A percentile compares a stretch with the other conserved stretches of the same genome.
Conservation (phyloP, 2,329 filamentous ascomycete genomes). For the Penicillium sp. region DNA sequence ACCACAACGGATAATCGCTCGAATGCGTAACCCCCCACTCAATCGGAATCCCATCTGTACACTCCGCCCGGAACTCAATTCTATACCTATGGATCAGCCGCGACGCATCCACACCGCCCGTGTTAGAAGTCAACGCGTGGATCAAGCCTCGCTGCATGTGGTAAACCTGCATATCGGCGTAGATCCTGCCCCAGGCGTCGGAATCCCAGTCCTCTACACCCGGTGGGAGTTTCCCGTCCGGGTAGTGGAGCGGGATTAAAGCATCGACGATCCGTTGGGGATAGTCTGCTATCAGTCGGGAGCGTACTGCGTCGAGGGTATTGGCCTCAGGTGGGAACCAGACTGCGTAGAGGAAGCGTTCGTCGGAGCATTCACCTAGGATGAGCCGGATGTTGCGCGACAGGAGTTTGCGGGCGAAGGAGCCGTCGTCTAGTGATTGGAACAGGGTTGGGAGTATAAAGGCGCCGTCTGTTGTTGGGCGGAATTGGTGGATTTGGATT, state of each 20-base stretch:
- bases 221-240: slow-evolving; percentile 37
- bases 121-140: slow-evolving; percentile 39
- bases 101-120: slow-evolving; percentile 40
- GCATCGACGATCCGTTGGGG: slow-evolving; percentile 44
- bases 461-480: slow-evolving; percentile 50
- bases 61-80: slow-evolving; percentile 54
- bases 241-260: slow-evolving; percentile 48
- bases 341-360: slow-evolving; percentile 52
- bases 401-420: slow-evolving; percentile 47
- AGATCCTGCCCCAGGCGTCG: slow-evolving; percentile 54
- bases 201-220: slow-evolving; percentile 45
- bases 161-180: slow-evolving; percentile 58
- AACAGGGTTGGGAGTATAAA: slow-evolving; percentile 50
- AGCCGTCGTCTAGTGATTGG: slow-evolving; percentile 48
- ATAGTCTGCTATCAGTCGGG: slow-evolving; percentile 55
- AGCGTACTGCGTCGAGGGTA: slow-evolving; percentile 42
- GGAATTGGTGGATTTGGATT: slow-evolving; percentile 54
- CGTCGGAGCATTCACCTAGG: slow-evolving; percentile 55
- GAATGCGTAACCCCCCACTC: slow-evolving; percentile 56
- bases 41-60: slow-evolving; percentile 42
- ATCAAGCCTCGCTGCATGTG: slow-evolving; percentile 53
- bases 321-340: slow-evolving; percentile 50
- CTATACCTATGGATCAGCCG: slow-evolving; percentile 53
- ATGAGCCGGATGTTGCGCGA: slow-evolving; percentile 49
- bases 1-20: slow-evolving; percentile 55